Base-by-base conservation (phyloP, 495 filamentous ascomycete species). In the Lasiosphaeria miniovina region DNA sequence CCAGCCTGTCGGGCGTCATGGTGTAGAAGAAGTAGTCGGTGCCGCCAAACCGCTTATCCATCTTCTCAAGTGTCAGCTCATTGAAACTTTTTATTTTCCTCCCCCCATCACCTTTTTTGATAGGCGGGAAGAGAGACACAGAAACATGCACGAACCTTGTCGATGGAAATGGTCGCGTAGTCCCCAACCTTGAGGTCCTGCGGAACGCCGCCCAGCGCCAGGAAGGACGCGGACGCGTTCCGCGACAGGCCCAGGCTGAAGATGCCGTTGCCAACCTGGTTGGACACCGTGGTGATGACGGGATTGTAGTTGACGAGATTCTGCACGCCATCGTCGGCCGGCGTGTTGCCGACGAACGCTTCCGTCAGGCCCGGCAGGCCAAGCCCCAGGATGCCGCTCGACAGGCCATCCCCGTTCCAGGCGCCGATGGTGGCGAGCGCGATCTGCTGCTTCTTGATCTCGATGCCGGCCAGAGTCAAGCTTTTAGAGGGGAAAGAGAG, bases 321-420 rank as follows among this genome's bases (percentile, higher is more conserved):
- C 32, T 60, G 59, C 15, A 62, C 46, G 50, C 64, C 65, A 53
- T 71, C 66, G 12, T 65, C 60, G 1, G 43, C 38, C 11, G 64
- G 66, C 15, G 54, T 55, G 12, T 60, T 63, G 36, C 69, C 63
- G 10, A 41, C 61, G 54, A 66, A 72, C 9, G 69, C 57, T 10
- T 61, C 62, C 12, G 69, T 69, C 36, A 69, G 63, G 6, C 61
- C 67, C n/a, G 80, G 81, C 57, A 84, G 82, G 1, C 76, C 81
- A n/a, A 88, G 72, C 8, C 85, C 84, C 1, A 86, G 66, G 12
- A 88, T 65, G 6, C 85, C 85, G 57, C 71, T 74, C 5, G 73
- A 75, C 0, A 63, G 60, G 2, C 64, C 75, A 59, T 85, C 79
- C 7, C 82, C 82, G 50, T 72, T 70, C 65, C 78, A 80, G 5